phyloP scores from a whole-genome alignment of 1,139 yeast genomes.

The Saccharomyces uvarum region DNA sequence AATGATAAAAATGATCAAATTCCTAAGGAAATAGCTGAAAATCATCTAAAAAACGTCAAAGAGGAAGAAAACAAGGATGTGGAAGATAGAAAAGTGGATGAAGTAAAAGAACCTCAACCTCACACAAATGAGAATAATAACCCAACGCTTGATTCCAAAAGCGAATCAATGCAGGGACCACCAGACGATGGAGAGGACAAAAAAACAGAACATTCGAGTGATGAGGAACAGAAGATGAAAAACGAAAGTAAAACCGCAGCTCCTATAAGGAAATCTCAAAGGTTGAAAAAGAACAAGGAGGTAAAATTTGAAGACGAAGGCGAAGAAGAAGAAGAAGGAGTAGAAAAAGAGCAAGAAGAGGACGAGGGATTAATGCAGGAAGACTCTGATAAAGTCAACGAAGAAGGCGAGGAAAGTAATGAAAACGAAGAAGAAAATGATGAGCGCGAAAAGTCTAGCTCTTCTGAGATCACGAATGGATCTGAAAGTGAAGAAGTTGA shows the following conservation, averaged over 20 bases:
- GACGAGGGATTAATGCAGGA: conserved; percentile 9
- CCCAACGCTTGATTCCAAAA: background rate
- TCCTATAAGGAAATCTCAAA: background rate
- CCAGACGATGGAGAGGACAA: conserved; percentile 4
- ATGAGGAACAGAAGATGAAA: background rate
- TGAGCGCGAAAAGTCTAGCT: conserved; percentile 1
- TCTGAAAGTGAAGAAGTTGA: conserved; percentile 5
- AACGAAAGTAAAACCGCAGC: background rate
- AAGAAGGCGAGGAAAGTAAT: conserved; percentile 9
- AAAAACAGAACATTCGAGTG: background rate
- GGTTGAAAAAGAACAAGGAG: background rate
- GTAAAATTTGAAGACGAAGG: background rate
- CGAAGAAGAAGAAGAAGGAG: conserved; percentile 11
- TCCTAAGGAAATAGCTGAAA: background rate
- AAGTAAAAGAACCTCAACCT: background rate
- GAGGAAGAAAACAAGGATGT: background rate
- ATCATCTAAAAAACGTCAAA: background rate
- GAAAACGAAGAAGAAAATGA: conserved; percentile 8
- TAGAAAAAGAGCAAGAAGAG: conserved; percentile 15
- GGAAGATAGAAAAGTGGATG: conserved; percentile 1
- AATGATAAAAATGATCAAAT: background rate
- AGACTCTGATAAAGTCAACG: conserved; percentile 6
- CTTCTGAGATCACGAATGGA: conserved; percentile 3
- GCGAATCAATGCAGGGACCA: background rate
- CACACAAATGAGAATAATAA: conserved; percentile 1